Evolutionary conservation across 352 stramenopile species (phyloP), one percentile per base, ranked within the genome.

Genomic region (Blastocystis sp.): DNA sequence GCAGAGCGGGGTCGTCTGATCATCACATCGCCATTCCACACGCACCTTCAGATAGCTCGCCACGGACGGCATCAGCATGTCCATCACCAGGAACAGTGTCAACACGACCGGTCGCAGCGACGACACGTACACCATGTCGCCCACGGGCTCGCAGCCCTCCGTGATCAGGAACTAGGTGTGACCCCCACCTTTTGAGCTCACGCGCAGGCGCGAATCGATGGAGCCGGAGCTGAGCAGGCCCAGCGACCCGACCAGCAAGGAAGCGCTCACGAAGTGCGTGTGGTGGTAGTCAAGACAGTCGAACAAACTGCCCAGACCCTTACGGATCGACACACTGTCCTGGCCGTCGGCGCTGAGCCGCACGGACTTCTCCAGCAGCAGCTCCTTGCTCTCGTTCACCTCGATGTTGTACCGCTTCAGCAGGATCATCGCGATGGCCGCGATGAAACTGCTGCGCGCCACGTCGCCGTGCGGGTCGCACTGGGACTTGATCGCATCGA

Each of bases 71-170:
- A 84, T 3, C 10, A 84, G 74, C 21, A 68, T 62, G 48, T 84
- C 74, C 1, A 84, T 59, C 6, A 84, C 4, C 10, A 84, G 74
- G 54, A 60, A 84, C 24, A 84, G 57, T 11, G 45, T 59, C 7
- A 52, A 10, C 40, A 84, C 52, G 7, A 84, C 57, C 4, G 48
- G 57, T 1, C 3, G 40, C 21, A 84, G 52, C 10, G 9, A 52
- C 21, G 52, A 68, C 21, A 84, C 54, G 61, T 84, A 84, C 11
- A 64, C 57, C 14, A 84, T 43, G 42, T 84, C 74, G 21, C 74
- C 74, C 40, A 84, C 21, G 9, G 38, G 45, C 38, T 62, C 34
- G 7, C 21, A 40, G 42, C 57, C 66, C 11, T 54, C 40, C 11
- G 9, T 45, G 10, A 84, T 84, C 74, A 84, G 57, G 42, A 59